Evolutionary conservation across 2,329 filamentous ascomycete genomes (phyloP).

Genomic region (Colletotrichum melonis): DNA sequence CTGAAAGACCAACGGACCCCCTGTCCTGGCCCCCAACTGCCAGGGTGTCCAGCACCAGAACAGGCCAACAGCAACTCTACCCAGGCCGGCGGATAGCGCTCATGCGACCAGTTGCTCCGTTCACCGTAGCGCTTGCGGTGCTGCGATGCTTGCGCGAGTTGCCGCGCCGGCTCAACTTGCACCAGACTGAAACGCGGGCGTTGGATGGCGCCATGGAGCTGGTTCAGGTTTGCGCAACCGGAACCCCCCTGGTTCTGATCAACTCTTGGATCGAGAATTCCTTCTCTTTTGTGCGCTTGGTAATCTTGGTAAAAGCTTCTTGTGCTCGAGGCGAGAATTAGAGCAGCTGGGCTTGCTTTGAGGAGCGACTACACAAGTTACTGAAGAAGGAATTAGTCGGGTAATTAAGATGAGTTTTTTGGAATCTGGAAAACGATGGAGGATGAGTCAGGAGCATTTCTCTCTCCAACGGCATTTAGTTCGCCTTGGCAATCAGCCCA

Average conservation of each 20-base stretch:
- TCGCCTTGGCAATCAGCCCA: constrained; percentile 32
- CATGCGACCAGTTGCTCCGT: constrained; percentile 11
- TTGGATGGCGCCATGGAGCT: not conserved
- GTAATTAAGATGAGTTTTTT: no score
- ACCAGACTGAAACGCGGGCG: constrained; percentile 9
- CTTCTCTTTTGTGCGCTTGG: not conserved
- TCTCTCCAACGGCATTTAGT: constrained; percentile 3
- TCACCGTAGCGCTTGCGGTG: not conserved
- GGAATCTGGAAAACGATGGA: not conserved
- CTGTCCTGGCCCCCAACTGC: not conserved
- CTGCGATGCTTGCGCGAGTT: not conserved
- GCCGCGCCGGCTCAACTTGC: constrained; percentile 22
- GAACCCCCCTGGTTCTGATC: constrained; percentile 3
- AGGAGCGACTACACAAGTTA: no score
- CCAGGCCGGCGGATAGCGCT: not conserved
- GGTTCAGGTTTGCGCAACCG: not conserved
- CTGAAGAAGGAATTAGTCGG: not conserved
- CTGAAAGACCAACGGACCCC: not conserved
- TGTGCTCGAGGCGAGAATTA: not conserved
- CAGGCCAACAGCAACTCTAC: not conserved
- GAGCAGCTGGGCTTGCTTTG: no score
- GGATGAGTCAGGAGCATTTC: not conserved
- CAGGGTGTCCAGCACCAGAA: not conserved
- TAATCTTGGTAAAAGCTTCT: not conserved
- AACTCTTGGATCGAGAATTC: not conserved